These are phyloP conservation scores for Chenopodium berlandieri DNA, from an alignment of 148 eudicot genomes.

Conservation along the genomic window DNA sequence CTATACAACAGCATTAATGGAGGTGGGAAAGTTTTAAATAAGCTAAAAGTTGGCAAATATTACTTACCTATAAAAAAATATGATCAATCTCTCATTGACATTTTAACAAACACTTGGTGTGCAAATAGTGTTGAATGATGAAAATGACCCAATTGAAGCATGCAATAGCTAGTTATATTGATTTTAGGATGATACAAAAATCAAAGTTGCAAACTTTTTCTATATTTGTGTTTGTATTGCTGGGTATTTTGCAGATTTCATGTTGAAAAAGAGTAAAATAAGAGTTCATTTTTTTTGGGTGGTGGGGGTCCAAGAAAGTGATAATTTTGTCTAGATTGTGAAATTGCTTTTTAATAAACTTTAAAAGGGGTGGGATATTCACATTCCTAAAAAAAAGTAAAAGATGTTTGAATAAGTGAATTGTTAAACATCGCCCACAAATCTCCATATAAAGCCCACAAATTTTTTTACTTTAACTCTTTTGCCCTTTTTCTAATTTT, in stretches of 20 bases:
- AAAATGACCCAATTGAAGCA: not conserved
- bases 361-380: constrained; percentile 8
- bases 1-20: not conserved
- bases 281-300: not conserved
- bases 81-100: constrained; percentile 2
- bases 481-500: too few relatives aligned
- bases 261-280: not conserved
- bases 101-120: constrained; percentile 6
- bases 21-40: not conserved
- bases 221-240: not conserved
- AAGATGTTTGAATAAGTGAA: not conserved
- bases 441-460: too few relatives aligned
- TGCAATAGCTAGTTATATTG: not conserved
- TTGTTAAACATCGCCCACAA: too few relatives aligned
- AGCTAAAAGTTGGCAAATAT: not conserved
- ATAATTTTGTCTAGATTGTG: constrained; percentile 1
- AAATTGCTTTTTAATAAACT: not conserved
- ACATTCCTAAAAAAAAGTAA: not conserved
- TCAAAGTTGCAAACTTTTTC: constrained; percentile 7
- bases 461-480: too few relatives aligned
- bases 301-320: constrained; percentile 1
- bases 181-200: not conserved
- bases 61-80: not conserved
- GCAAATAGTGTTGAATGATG: not conserved
- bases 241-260: constrained; percentile 9